A percentile compares a stretch with the other conserved stretches of the same genome.
These are phyloP conservation scores for Delonix regia DNA, from an alignment of 306 rosid species.

Conservation along the genomic window DNA sequence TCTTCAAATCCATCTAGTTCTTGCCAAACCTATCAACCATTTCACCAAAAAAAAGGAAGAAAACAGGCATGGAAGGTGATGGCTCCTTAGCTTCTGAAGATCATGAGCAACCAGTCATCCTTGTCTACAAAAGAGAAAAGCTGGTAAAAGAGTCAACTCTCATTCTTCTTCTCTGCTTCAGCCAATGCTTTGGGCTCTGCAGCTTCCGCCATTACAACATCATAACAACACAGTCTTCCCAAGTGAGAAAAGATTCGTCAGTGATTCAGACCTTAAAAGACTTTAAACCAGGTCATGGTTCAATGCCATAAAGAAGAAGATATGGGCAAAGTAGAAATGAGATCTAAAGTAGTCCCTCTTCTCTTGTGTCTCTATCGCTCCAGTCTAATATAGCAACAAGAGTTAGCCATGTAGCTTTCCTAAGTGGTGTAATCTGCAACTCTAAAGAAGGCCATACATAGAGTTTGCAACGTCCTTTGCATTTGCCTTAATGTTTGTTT, in stretches of 20 bases:
- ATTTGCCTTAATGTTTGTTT: no score
- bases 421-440: no score
- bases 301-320: slow-evolving; percentile 45
- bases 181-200: slow-evolving; percentile 64
- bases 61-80: slow-evolving; percentile 93
- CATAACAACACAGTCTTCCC: slow-evolving; percentile 6
- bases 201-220: slow-evolving; percentile 58
- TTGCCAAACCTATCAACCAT: slow-evolving; percentile 97
- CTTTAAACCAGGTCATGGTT: slow-evolving; percentile 31
- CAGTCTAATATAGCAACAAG: no score
- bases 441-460: no score
- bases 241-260: background rate
- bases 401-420: no score
- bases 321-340: slow-evolving; percentile 45
- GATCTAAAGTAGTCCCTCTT: slow-evolving; percentile 44
- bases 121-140: slow-evolving; percentile 93
- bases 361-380: no score
- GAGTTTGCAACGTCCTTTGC: no score
- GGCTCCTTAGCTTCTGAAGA: slow-evolving; percentile 84
- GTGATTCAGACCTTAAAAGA: background rate
- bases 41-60: slow-evolving; percentile 91
- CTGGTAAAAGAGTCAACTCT: slow-evolving; percentile 77
- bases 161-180: slow-evolving; percentile 97
- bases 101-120: slow-evolving; percentile 76
- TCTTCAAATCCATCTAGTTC: slow-evolving; percentile 79